Evolutionary conservation across 2,329 filamentous ascomycete species (phyloP).

Genomic region (Aspergillus ustus): DNA sequence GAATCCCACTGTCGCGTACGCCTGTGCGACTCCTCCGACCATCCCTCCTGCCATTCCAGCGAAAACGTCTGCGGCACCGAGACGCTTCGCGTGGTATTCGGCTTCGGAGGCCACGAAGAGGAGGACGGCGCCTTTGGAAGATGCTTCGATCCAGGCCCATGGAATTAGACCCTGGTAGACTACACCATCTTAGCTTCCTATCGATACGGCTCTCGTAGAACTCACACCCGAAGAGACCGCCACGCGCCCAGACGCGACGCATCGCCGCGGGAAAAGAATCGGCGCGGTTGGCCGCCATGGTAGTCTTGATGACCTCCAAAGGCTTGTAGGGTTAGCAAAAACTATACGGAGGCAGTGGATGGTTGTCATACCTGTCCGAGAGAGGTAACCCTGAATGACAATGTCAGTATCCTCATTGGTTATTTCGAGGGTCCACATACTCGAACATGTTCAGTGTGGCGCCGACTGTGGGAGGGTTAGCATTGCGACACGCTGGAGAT

Average conservation of each 20-base stretch:
- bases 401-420: not conserved
- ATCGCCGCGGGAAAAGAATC: not conserved
- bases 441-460: not conserved
- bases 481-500: not conserved
- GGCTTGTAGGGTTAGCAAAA: not conserved
- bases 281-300: conserved; percentile 5
- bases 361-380: not conserved
- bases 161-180: conserved; percentile 94
- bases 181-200: conserved; percentile 40
- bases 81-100: conserved; percentile 84
- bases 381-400: not conserved
- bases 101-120: conserved; percentile 97
- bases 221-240: not conserved
- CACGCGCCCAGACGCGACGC: conserved; percentile 1
- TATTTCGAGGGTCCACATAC: not conserved
- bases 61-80: conserved; percentile 80
- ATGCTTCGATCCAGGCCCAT: conserved; percentile 99
- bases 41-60: conserved; percentile 88
- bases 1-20: conserved; percentile 98
- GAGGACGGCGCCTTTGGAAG: conserved; percentile 95
- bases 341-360: not conserved
- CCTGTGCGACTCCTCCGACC: conserved; percentile 88
- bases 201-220: not conserved
- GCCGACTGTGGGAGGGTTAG: not conserved
- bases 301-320: conserved; percentile 6